Base-by-base conservation (phyloP, 164 flowering plant genomes). In the Tetracentron sinense region DNA sequence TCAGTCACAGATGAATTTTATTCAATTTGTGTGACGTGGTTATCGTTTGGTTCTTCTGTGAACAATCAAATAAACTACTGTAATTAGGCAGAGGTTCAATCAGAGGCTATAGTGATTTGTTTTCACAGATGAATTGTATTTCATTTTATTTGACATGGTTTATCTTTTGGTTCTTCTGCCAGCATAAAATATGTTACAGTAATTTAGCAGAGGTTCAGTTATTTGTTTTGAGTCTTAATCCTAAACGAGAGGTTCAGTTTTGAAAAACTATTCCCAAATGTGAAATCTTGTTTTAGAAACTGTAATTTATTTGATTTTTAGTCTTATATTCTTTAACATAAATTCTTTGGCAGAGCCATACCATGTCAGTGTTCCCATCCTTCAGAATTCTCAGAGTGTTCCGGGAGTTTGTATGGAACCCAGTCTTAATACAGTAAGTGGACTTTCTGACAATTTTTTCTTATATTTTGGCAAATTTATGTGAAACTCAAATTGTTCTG, bases 371-470 rank as follows among this genome's bases (percentile, higher is more conserved):
- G 71, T 75, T 62, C 69, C 75, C 25, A 28, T 61, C 62, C 33
- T 56, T 58, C 63, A 57, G 42, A 71, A 31, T 55, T 68, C 83
- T 69, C 76, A 70, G 2, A 77, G 71, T 23, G 54, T 72, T 54
- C 54, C 75, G 63, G 73, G 69, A 38, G 53, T 52, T 44, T 44
- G 35, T 15, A 82, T 72, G 73, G 78, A 70, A 56, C 69, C 66
- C 8, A 59, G 58, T 68, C 68, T 62, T 60, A 58, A 65, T 55
- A 38, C 61, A 62, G 89, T 86, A 79, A 79, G 89, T 75, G 47
- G 19, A 38, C 30, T 33, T 63, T 61, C 17, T 62, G 26, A 28
- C 53, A 26, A 12, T 33, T 64, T 29, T n/a, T 56, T 59, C 33
- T 35, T 63, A 42, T 42, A 27, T 33, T 35, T 23, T 59, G 20